Evolutionary conservation across 1,284 basidiomycete species (phyloP), one percentile per base, ranked within the genome.

Genomic region (Ceratobasidium sp.): DNA sequence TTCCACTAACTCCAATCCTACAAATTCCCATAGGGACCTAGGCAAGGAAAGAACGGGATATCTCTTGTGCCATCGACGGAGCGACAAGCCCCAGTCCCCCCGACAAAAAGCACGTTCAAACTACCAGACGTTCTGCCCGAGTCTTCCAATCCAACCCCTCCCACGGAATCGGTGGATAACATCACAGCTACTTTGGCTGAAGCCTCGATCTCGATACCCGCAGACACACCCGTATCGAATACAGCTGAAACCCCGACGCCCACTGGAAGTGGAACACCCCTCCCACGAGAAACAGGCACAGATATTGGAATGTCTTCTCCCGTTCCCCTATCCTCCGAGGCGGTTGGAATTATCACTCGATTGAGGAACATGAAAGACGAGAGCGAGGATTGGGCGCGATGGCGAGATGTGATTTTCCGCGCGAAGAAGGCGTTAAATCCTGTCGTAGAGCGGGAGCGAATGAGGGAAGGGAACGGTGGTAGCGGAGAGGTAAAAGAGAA

Each of bases 231-330:
- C 1, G 18, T 50, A 46, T 32, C 32, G n/a, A 54, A 41, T 7
- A 2, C 71, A 18, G 11, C 52, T 41, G 38, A 59, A 30, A 32
- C 46, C 28, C 7, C 26, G 14, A 43, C 55, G n/a, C 72, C 59
- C 30, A 28, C 62, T 26, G 54, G 18, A 14, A 28, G 26, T 13
- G 43, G 49, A n/a, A 88, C 85, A 76, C 82, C 87, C 1, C 83
- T 94, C 44, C 92, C 92, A 0, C 87, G 92, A 69, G 93, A 94
- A 82, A 93, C 91, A 0, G 92, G 93, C 0, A 87, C 91, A 73
- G 91, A 96, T 80, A 93, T 96, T 75, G 94, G 95, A n/a, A 88
- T 94, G 86, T 90, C 91, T 0, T 94, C 93, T 6, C 94, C 94
- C 18, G 93, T 97, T 0, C 88, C 89, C 5, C 84, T 98, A n/a